A percentile compares a stretch with the other conserved stretches of the same genome.
Conservation (phyloP, 75 land plant genomes). For the Sequoia sempervirens region DNA sequence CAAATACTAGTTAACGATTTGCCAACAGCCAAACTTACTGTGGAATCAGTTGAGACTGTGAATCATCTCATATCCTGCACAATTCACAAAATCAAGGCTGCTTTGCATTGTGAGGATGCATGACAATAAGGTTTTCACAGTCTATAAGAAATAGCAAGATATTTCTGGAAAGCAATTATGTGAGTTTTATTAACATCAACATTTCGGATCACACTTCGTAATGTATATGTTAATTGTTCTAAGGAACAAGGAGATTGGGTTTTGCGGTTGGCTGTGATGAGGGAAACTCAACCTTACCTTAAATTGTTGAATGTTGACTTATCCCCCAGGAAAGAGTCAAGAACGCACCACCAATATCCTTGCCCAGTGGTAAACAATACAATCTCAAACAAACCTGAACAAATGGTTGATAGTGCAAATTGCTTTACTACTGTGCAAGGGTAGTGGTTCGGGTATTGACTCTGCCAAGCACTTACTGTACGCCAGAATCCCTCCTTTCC, state of each 20-base stretch:
- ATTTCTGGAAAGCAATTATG: not conserved
- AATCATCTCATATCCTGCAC: constrained; percentile 48
- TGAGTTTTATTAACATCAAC: not conserved
- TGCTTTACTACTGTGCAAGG: constrained; percentile 40
- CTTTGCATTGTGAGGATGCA: constrained; percentile 42
- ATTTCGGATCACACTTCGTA: not conserved
- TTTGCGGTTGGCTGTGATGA: constrained; percentile 13
- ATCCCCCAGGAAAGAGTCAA: constrained; percentile 47
- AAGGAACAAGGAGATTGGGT: not conserved
- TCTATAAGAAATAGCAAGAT: not conserved
- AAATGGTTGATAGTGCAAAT: constrained; percentile 27
- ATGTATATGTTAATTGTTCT: not conserved
- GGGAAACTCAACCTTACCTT: constrained; percentile 74
- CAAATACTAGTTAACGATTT: constrained; percentile 79
- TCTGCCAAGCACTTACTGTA: constrained; percentile 1
- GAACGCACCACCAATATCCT: constrained; percentile 84
- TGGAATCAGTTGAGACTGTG: constrained; percentile 87
- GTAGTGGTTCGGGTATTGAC: constrained; percentile 99
- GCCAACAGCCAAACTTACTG: constrained; percentile 69
- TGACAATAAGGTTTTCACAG: not conserved
- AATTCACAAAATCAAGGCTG: constrained; percentile 24
- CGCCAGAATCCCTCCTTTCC: not conserved
- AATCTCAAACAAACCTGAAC: constrained; percentile 11
- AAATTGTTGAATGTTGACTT: not conserved
- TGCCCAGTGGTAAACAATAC: constrained; percentile 44